phyloP scores from a whole-genome alignment of 2,329 filamentous ascomycete species.

The Fusarium irregulare region DNA sequence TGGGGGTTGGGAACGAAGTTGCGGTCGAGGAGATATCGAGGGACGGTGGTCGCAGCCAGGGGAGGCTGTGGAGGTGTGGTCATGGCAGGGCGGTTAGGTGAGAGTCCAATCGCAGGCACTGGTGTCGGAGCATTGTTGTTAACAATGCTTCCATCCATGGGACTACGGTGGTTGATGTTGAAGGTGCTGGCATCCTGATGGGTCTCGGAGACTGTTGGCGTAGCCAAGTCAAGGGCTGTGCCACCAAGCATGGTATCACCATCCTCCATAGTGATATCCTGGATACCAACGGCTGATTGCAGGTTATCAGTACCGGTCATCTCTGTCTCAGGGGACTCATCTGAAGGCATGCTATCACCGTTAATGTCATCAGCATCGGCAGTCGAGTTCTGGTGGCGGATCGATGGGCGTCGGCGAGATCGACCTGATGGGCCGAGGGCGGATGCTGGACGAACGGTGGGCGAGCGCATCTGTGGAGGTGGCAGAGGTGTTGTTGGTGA shows the following conservation, averaged over 20 bases:
- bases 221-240: slow-evolving; percentile 77
- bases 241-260: slow-evolving; percentile 82
- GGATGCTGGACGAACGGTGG: slow-evolving; percentile 65
- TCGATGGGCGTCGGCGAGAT: slow-evolving; percentile 79
- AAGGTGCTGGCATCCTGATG: slow-evolving; percentile 86
- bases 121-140: slow-evolving; percentile 75
- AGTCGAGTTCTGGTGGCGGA: slow-evolving; percentile 91
- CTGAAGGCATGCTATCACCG: slow-evolving; percentile 83
- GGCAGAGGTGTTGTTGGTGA: slow-evolving; percentile 88
- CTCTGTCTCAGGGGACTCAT: slow-evolving; percentile 79
- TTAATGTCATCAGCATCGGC: slow-evolving; percentile 88
- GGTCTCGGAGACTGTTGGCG: slow-evolving; percentile 83
- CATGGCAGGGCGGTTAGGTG: slow-evolving; percentile 76
- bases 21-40: slow-evolving; percentile 82
- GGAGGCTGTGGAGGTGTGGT: slow-evolving; percentile 80
- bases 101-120: slow-evolving; percentile 76
- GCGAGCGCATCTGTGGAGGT: slow-evolving; percentile 68
- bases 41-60: slow-evolving; percentile 76
- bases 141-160: slow-evolving; percentile 85
- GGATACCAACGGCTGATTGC: slow-evolving; percentile 83
- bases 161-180: slow-evolving; percentile 89
- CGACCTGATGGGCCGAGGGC: slow-evolving; percentile 65
- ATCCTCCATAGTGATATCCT: slow-evolving; percentile 84
- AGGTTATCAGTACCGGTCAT: slow-evolving; percentile 85
- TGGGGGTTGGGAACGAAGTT: slow-evolving; percentile 75